These are phyloP conservation scores for Trichoderma parareesei DNA, from an alignment of 495 filamentous ascomycete genomes.

Conservation along the genomic window DNA sequence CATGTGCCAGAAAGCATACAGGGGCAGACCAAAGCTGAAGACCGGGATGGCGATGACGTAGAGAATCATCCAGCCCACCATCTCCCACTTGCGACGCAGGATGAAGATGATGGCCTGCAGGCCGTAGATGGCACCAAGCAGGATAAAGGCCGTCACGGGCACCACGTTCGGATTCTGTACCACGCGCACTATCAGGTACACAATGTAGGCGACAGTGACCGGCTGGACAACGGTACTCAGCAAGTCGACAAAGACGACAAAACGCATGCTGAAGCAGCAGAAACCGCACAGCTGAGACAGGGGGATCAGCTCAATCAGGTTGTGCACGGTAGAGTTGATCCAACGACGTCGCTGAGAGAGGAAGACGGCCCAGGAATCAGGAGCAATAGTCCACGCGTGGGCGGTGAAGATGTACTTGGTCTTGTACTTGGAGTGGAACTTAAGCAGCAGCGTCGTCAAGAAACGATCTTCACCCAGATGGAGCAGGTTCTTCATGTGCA, in stretches of 20 bases:
- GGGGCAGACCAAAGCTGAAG: slow-evolving; percentile 80
- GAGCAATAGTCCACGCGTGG: slow-evolving; percentile 93
- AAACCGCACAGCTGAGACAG: slow-evolving; percentile 94
- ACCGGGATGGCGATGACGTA: slow-evolving; percentile 89
- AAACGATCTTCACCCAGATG: slow-evolving; percentile 95
- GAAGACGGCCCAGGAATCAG: slow-evolving; percentile 88
- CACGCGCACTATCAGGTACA: slow-evolving; percentile 77
- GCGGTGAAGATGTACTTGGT: slow-evolving; percentile 93
- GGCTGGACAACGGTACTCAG: slow-evolving; percentile 87
- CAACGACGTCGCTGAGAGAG: slow-evolving; percentile 96
- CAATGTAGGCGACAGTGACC: slow-evolving; percentile 84
- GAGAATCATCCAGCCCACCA: slow-evolving; percentile 98
- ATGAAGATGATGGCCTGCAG: slow-evolving; percentile 97
- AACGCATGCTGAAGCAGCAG: slow-evolving; percentile 99
- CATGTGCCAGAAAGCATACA: slow-evolving; percentile 99
- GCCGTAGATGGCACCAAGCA: slow-evolving; percentile 92
- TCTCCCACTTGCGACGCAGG: slow-evolving; percentile 91
- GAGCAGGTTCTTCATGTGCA: slow-evolving; percentile 98
- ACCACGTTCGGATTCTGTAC: slow-evolving; percentile 50
- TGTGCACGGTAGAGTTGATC: slow-evolving; percentile 99
- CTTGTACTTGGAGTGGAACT: slow-evolving; percentile 88
- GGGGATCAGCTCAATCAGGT: slow-evolving; percentile 90
- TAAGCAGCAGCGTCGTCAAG: slow-evolving; percentile 88
- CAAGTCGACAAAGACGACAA: slow-evolving; percentile 92
- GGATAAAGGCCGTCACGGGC: slow-evolving; percentile 76